Base-by-base conservation (phyloP, 75 land plant species). In the Pinus albicaulis region DNA sequence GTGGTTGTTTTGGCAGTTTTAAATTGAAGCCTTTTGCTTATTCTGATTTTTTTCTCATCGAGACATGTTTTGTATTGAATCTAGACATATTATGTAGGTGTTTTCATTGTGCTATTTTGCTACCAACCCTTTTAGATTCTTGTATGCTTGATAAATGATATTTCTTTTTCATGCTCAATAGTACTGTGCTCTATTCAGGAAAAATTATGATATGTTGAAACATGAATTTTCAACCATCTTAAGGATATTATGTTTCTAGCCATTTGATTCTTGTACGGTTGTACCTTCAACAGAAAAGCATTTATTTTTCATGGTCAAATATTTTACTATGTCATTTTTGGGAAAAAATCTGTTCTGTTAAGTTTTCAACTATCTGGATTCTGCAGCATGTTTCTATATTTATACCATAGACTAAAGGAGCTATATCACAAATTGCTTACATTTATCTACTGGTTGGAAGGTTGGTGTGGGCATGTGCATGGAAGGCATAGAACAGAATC, bases 401-500 rank as follows among this genome's bases (percentile, higher is more conserved):
- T 10, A 10, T 48, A 48, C 53, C 53, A 48, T 48, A 48, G 53
- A 48, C 53, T 48, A 48, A 48, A 48, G 53, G 53, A 48, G 53
- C 53, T 48, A 48, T 48, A 48, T 48, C 11, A 10, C 53, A 48
- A 48, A 48, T 10, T 48, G 2, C 61, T 20, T 20, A 23, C 48
- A 59, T 60, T 8, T 38, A 15, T 16, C 15, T 57, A n/a, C 57
- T 59, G 11, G 6, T 79, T 17, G 22, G 13, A 70, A 95, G 99
- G 93, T 96, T 85, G 99, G 99, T 74, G 93, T 96, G 78, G 99
- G 99, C 80, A 92, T 96, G 99, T 96, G 99, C 87, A 96, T 96
- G 99, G 99, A 96, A 87, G 99, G 99, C 78, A 94, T 92, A 31
- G 95, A 96, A 76, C 99, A 96, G 15, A 96, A 96, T 76, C 99